Evolutionary conservation across 2,329 filamentous ascomycete genomes (phyloP).

Genomic region (Diaporthe aspalathi): DNA sequence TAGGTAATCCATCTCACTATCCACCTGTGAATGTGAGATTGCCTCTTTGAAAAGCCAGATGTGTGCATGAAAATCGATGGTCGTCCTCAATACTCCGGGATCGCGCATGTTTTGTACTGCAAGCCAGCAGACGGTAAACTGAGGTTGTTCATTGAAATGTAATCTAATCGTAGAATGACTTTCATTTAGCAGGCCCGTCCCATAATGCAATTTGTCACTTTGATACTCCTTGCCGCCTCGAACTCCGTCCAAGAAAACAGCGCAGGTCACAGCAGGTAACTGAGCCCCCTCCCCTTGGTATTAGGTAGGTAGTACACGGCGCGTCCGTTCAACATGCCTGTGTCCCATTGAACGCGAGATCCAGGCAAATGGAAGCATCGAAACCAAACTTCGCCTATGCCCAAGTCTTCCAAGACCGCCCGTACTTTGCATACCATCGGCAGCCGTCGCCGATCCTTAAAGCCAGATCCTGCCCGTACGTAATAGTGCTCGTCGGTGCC

Average conservation of each 20-base stretch:
- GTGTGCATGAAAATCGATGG: neutral
- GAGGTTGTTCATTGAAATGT: neutral
- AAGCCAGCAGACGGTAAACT: neutral
- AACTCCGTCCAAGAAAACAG: constrained; percentile 12
- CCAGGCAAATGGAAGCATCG: neutral
- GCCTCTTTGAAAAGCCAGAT: neutral
- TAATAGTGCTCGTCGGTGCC: neutral
- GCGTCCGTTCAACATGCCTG: neutral
- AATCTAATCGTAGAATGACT: neutral
- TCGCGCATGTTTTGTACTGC: neutral
- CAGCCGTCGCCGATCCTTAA: neutral
- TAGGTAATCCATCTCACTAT: neutral
- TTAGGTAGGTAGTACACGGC: constrained; percentile 18
- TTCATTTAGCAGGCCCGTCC: neutral
- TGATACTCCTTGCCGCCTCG: neutral
- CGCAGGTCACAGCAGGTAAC: neutral
- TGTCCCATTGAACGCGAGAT: neutral
- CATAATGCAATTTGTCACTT: constrained; percentile 15
- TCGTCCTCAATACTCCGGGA: neutral
- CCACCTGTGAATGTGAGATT: neutral
- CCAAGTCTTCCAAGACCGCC: no score
- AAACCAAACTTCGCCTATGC: no score
- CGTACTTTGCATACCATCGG: neutral
- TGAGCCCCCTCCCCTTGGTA: neutral
- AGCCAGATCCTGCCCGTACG: neutral